Base-by-base conservation (phyloP, 768 basidiomycete genomes). In the Leccinum truebloodii region DNA sequence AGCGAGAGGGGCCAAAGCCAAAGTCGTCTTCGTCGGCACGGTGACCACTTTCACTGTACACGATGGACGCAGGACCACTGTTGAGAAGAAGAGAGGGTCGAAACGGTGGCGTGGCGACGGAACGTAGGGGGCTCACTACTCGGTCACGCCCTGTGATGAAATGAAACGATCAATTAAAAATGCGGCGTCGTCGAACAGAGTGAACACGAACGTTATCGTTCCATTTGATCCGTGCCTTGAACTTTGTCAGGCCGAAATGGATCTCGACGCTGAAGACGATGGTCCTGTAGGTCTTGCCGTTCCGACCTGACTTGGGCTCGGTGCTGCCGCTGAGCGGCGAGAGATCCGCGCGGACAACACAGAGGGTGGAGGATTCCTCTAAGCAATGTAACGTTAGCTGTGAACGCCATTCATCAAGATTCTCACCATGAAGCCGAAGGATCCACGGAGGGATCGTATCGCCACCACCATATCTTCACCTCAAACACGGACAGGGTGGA, bases 381-480 rank as follows among this genome's bases (percentile, higher is more conserved):
- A 61, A 34, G 62, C 61, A 20, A 1, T 51, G 12, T n/a, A 35
- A 26, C 1, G 26, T 65, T 35, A 64, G 61, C 26, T 35, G 4
- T 2, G 8, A 58, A 62, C 16, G 18, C 6, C 6, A 10, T 13
- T 20, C 22, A 9, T 16, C 28, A 24, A 46, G 16, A 52, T 51
- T 35, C 14, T 14, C 67, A 81, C 65, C 67, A 59, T 82, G 80
- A 16, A 83, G 75, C 58, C 89, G 77, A 51, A 85, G 78, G 55
- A 92, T 92, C 90, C 90, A 92, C 65, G 86, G 83, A 1, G 90
- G 90, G 35, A 87, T 77, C 6, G 74, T 77, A 63, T 87, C 83
- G 51, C 87, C 87, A n/a, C 90, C 90, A 92, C 90, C 90, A 92
- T 64, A 92, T 82, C 71, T 92, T 89, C 28, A 92, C 89, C 70